Evolutionary conservation across 108 stramenopile species (phyloP).

Genomic region (Conticribra weissflogii): DNA sequence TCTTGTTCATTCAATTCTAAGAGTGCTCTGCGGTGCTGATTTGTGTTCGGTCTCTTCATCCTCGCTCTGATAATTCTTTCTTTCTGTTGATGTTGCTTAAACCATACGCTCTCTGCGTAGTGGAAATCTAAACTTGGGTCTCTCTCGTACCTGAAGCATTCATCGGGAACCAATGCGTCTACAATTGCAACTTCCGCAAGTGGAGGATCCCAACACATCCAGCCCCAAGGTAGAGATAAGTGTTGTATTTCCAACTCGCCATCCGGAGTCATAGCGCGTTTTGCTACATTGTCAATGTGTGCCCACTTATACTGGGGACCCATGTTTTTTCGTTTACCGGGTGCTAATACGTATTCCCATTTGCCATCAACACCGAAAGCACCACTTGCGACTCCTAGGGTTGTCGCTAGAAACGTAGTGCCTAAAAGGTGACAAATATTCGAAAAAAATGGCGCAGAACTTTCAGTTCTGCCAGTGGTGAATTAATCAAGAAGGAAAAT

Average conservation of each 20-base stretch:
- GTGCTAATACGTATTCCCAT: constrained; percentile 1
- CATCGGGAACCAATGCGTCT: constrained; percentile 12
- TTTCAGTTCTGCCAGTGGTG: too few species aligned
- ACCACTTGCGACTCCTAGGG: constrained; percentile 12
- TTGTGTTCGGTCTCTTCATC: not conserved
- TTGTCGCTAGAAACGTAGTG: constrained; percentile 12
- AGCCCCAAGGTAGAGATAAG: not conserved
- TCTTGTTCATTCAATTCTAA: not conserved
- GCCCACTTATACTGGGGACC: not conserved
- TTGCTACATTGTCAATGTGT: not conserved
- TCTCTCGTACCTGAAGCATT: not conserved
- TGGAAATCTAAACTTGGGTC: not conserved
- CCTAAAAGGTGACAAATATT: too few species aligned
- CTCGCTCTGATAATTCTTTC: not conserved
- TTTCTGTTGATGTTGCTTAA: not conserved
- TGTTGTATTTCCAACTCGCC: constrained; percentile 22
- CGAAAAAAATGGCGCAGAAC: too few species aligned
- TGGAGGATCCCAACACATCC: not conserved
- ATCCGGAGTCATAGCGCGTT: not conserved
- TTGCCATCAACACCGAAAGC: constrained; percentile 9
- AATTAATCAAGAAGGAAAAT: too few species aligned
- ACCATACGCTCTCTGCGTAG: not conserved
- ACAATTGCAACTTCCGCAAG: not conserved
- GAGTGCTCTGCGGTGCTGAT: not conserved
- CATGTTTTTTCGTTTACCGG: not conserved